Conservation (phyloP, 177 flowering plant genomes). For the Vitis hybrid region DNA sequence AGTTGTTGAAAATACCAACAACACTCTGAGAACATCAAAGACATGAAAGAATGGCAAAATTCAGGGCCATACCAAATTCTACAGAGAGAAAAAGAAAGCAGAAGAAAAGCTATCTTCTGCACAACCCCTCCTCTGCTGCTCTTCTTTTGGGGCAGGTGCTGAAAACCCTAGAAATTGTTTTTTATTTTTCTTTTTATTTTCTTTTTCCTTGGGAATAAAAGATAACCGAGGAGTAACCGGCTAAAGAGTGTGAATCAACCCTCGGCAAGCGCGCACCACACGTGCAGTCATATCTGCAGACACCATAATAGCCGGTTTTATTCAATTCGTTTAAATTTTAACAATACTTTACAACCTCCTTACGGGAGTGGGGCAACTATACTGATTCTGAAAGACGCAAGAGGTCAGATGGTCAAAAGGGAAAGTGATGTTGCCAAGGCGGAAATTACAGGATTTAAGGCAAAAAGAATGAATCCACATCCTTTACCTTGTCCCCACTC, state of each 20-base stretch:
- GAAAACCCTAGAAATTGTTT: conserved; percentile 6
- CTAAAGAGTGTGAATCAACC: conserved; percentile 21
- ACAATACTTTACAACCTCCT: neutral
- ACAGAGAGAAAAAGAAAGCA: neutral
- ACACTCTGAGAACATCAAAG: neutral
- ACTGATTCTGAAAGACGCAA: neutral
- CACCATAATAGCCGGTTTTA: conserved; percentile 12
- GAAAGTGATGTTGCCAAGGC: conserved; percentile 6
- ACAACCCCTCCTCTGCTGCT: conserved; percentile 18
- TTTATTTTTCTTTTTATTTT: neutral
- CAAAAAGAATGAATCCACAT: too few relatives aligned
- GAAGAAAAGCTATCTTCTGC: conserved; percentile 19
- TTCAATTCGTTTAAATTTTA: neutral
- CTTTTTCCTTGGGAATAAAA: neutral
- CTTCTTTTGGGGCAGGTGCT: conserved; percentile 24
- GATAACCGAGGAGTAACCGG: conserved; percentile 25
- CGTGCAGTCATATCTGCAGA: conserved; percentile 46
- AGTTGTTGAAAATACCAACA: neutral
- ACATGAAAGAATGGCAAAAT: conserved; percentile 13
- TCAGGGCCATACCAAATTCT: neutral
- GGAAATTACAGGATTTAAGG: neutral
- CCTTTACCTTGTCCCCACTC: too few relatives aligned
- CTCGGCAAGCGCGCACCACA: conserved; percentile 40
- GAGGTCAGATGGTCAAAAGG: neutral
- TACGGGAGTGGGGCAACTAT: neutral